Evolutionary conservation across 2,329 filamentous ascomycete genomes (phyloP).

Genomic region (Blastomyces silverae): DNA sequence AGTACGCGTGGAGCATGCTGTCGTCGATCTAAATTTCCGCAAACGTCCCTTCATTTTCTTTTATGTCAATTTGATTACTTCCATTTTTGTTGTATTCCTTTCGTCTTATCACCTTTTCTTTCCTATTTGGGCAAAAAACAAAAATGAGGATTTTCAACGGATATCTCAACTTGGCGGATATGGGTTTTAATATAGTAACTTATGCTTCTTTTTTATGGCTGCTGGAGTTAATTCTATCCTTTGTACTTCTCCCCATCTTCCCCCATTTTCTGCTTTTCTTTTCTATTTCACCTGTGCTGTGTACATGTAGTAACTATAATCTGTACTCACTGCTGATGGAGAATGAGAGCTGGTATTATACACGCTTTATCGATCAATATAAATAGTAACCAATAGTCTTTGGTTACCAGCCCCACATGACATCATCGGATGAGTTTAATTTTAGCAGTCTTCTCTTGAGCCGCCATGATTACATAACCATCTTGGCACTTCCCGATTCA

Average conservation of each 20-base stretch:
- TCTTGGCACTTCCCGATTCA: not conserved
- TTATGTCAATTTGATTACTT: not conserved
- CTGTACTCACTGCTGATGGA: not conserved
- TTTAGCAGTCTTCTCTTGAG: not conserved
- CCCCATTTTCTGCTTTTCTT: not conserved
- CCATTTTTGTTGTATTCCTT: not conserved
- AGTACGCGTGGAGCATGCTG: not conserved
- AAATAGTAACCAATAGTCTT: not conserved
- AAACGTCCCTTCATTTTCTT: not conserved
- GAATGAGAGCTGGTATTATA: not conserved
- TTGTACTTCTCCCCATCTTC: not conserved
- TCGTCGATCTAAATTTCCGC: not conserved
- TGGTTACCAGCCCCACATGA: not conserved
- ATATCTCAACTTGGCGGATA: constrained; percentile 7
- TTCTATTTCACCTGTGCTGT: not conserved
- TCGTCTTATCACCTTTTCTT: not conserved
- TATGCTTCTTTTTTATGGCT: not conserved
- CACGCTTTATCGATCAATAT: not conserved
- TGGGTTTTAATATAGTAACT: not conserved
- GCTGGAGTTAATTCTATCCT: not conserved
- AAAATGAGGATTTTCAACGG: constrained; percentile 6
- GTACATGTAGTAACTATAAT: not conserved
- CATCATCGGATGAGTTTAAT: not conserved
- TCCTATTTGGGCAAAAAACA: constrained; percentile 3
- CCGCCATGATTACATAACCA: constrained; percentile 7